A percentile compares a stretch with the other conserved stretches of the same genome.
phyloP scores from a whole-genome alignment of 2,329 filamentous ascomycete species.

The Trichoderma brevicompactum region DNA sequence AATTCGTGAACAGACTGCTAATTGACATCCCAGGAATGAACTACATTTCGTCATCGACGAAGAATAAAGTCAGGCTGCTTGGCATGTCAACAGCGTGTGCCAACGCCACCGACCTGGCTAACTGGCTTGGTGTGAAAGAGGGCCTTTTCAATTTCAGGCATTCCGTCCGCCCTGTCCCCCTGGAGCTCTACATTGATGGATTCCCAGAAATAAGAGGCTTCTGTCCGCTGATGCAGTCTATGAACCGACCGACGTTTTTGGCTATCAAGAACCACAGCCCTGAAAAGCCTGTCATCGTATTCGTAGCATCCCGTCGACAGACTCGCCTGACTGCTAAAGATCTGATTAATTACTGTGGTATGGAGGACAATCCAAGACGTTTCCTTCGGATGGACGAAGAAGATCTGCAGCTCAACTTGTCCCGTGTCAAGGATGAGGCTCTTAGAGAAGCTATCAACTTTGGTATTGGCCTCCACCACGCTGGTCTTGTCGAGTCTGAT shows the following conservation, averaged over 20 bases:
- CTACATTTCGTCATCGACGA: constrained; percentile 93
- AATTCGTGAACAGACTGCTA: not conserved
- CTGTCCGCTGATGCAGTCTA: constrained; percentile 97
- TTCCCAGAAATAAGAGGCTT: constrained; percentile 95
- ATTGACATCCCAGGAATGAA: constrained; percentile 75
- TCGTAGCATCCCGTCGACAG: constrained; percentile 93
- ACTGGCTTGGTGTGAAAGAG: constrained; percentile 96
- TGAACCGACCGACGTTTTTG: constrained; percentile 96
- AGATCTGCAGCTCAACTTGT: constrained; percentile 84
- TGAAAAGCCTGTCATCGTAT: constrained; percentile 96
- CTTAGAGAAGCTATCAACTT: constrained; percentile 94
- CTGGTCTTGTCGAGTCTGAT: constrained; percentile 93
- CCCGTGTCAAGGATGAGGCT: constrained; percentile 89
- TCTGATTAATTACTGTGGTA: constrained; percentile 94
- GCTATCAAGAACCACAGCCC: constrained; percentile 97
- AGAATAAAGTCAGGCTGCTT: constrained; percentile 83
- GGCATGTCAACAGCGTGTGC: constrained; percentile 99
- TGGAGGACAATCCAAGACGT: constrained; percentile 95
- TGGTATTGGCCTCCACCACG: constrained; percentile 95
- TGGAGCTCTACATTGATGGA: constrained; percentile 96
- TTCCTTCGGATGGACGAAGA: constrained; percentile 96
- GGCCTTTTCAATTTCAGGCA: constrained; percentile 97
- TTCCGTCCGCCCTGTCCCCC: constrained; percentile 91
- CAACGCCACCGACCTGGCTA: constrained; percentile 90
- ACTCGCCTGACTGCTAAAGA: constrained; percentile 95